Percentiles rank a stretch among this genome's conserved stretches.
These are phyloP conservation scores for Phyllostachys edulis DNA, from an alignment of 176 grass and related monocot species.

Conservation along the genomic window DNA sequence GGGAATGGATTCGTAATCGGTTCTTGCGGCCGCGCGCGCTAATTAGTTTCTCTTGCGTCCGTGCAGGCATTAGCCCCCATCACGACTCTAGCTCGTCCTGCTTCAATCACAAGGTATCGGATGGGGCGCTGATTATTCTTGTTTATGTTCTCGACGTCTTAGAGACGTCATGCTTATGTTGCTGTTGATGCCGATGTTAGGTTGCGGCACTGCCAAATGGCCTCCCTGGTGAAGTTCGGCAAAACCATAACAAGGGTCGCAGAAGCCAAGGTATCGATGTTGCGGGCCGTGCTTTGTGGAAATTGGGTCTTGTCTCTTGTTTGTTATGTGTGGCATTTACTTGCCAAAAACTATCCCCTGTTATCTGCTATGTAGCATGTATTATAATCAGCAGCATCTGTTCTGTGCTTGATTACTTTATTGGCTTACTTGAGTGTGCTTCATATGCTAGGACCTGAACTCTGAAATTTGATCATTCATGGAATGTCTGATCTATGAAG, in stretches of 20 bases:
- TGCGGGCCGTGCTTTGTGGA: neutral
- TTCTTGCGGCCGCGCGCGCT: neutral
- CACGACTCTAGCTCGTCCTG: neutral
- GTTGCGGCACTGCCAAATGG: neutral
- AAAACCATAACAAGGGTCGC: neutral
- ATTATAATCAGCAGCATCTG: neutral
- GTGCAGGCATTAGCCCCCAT: neutral
- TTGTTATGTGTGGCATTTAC: neutral
- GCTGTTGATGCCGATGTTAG: neutral
- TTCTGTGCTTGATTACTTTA: neutral
- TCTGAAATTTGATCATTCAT: neutral
- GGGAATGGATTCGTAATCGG: neutral
- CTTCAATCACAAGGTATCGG: neutral
- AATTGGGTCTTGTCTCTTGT: neutral
- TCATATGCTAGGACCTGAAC: neutral
- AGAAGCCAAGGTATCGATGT: constrained; percentile 30
- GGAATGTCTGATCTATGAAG: neutral
- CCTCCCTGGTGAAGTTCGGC: neutral
- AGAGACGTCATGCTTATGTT: neutral
- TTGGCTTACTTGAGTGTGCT: neutral
- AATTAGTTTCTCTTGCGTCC: neutral
- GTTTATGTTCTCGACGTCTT: neutral
- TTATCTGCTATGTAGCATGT: constrained; percentile 5
- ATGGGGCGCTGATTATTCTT: neutral
- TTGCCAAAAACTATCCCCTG: neutral